Conservation (phyloP, 495 filamentous ascomycete species). For the Podospora appendiculata region DNA sequence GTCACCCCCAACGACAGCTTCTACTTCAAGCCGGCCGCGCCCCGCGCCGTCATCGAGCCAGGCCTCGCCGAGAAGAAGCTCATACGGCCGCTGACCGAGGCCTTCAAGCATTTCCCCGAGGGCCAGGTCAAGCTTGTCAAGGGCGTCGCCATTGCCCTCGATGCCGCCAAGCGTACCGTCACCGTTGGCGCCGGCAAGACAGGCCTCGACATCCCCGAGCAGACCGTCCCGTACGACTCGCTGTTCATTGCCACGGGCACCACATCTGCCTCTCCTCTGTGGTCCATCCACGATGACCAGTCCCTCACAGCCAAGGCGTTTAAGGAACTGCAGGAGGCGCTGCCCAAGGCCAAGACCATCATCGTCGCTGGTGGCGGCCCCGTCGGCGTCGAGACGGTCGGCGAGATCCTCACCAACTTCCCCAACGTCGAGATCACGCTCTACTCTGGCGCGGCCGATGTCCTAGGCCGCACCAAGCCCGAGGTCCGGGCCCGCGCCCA, state of each 20-base stretch:
- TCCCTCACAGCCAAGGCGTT: background rate
- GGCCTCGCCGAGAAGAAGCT: conserved; percentile 25
- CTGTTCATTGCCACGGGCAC: conserved; percentile 5
- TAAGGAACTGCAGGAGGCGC: background rate
- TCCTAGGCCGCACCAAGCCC: background rate
- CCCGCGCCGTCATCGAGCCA: conserved; percentile 28
- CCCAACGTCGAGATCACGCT: background rate
- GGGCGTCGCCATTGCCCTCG: background rate
- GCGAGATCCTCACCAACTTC: background rate
- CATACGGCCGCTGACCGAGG: background rate
- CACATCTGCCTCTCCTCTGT: background rate
- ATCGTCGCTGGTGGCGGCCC: conserved; percentile 5
- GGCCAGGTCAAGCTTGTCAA: background rate
- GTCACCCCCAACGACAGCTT: conserved; percentile 31
- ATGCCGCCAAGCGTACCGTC: background rate
- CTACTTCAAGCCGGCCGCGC: conserved; percentile 33
- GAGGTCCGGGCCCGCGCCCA: background rate
- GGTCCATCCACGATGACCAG: background rate
- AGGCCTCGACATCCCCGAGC: background rate
- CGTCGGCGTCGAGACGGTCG: conserved; percentile 1
- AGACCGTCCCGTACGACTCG: background rate
- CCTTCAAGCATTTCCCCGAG: background rate
- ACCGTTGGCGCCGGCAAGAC: background rate
- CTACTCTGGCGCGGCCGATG: background rate
- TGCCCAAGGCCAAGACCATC: background rate